Percentiles rank a stretch among this genome's conserved stretches.
phyloP scores from a whole-genome alignment of 2,329 filamentous ascomycete species.

The Blumeria hordei region DNA sequence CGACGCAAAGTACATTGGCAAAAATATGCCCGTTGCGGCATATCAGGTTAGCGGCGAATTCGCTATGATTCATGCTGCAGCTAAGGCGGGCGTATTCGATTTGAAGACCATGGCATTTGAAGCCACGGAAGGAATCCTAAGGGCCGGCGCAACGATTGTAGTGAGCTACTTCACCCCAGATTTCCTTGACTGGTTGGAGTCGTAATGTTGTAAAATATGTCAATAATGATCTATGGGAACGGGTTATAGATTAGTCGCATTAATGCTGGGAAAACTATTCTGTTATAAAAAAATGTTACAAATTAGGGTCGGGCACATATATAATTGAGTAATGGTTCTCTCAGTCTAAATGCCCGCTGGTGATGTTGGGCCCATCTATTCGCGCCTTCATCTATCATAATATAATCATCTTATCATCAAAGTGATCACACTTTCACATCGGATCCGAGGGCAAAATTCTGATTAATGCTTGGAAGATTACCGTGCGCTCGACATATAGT shows the following conservation, averaged over 20 bases:
- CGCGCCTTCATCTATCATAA: no score
- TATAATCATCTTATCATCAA: no score
- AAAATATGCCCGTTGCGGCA: constrained; percentile 75
- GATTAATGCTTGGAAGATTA: no score
- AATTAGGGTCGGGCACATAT: no score
- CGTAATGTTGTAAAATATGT: constrained; percentile 14
- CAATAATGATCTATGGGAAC: no score
- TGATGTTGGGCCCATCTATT: no score
- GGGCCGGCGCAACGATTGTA: constrained; percentile 81
- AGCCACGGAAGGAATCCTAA: constrained; percentile 74
- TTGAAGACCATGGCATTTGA: constrained; percentile 88
- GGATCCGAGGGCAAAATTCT: no score
- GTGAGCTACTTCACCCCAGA: constrained; percentile 86
- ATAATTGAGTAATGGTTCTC: no score
- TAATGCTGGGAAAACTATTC: not conserved
- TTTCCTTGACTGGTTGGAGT: constrained; percentile 41
- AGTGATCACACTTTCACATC: no score
- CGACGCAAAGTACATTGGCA: constrained; percentile 83
- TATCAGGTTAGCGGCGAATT: constrained; percentile 96
- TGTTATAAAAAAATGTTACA: not conserved
- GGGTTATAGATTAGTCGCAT: not conserved
- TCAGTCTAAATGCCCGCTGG: no score
- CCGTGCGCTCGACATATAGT: no score
- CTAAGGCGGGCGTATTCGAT: constrained; percentile 91
- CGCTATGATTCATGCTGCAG: constrained; percentile 90